Conservation (phyloP, 2,329 filamentous ascomycete species). For the Annulohypoxylon truncatum region DNA sequence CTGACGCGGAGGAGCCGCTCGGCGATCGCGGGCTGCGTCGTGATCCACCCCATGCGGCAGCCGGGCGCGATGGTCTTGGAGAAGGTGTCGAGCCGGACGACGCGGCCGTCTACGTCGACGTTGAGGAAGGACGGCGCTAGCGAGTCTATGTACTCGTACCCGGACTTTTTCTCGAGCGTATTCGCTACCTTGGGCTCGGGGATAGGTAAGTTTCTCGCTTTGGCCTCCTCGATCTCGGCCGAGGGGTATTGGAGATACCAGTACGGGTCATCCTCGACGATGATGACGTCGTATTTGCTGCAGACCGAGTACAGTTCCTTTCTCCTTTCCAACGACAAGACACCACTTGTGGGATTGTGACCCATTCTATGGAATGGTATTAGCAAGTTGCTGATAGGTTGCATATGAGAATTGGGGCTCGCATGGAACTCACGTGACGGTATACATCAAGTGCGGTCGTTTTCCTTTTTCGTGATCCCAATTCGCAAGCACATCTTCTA, state of each 20-base stretch:
- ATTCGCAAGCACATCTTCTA: constrained; percentile 81
- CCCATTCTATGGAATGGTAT: constrained; percentile 70
- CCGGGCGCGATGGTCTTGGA: constrained; percentile 93
- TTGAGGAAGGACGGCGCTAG: constrained; percentile 85
- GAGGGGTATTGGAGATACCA: constrained; percentile 94
- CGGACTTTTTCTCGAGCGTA: constrained; percentile 59
- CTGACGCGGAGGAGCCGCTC: constrained; percentile 79
- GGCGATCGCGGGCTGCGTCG: constrained; percentile 80
- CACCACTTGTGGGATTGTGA: constrained; percentile 87
- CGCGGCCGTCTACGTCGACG: constrained; percentile 85
- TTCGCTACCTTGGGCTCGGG: constrained; percentile 50
- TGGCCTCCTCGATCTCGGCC: constrained; percentile 65
- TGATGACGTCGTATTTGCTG: constrained; percentile 86
- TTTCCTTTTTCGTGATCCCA: constrained; percentile 83
- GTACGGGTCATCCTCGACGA: constrained; percentile 94
- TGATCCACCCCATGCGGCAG: constrained; percentile 91
- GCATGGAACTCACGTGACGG: constrained; percentile 76
- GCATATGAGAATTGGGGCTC: neutral
- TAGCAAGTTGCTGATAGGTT: constrained; percentile 15
- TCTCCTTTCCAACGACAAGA: constrained; percentile 77
- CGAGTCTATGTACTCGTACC: constrained; percentile 83
- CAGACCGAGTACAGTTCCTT: constrained; percentile 84
- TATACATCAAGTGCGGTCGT: constrained; percentile 87
- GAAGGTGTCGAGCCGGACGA: constrained; percentile 91
- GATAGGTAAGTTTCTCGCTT: constrained; percentile 56